Conservation (phyloP, 495 filamentous ascomycete species). For the Acidiella bohemica region DNA sequence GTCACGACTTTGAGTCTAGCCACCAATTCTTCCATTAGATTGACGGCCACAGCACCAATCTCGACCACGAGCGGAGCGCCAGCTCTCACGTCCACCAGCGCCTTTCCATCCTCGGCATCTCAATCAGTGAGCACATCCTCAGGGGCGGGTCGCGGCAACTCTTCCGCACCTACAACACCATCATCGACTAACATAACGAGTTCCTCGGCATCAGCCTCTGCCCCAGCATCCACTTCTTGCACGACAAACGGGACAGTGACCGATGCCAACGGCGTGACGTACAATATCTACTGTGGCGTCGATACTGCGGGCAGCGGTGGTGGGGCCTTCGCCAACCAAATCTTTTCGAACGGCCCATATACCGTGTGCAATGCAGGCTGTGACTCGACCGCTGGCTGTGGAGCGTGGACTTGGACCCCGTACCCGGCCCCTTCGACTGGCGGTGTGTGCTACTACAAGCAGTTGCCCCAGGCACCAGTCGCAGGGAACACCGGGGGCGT, state of each 20-base stretch:
- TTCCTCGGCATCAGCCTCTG: background rate
- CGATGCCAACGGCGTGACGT: slow-evolving; percentile 2
- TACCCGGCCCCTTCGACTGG: background rate
- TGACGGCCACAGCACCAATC: too few relatives aligned
- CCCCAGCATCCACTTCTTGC: background rate
- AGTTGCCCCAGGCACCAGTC: background rate
- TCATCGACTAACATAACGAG: too few relatives aligned
- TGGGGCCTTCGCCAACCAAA: background rate
- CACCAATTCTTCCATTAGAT: too few relatives aligned
- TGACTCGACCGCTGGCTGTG: background rate
- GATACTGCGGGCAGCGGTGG: background rate
- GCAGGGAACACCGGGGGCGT: background rate
- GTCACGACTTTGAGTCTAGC: too few relatives aligned
- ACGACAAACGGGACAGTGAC: background rate
- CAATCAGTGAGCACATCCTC: too few relatives aligned
- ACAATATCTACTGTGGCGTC: background rate
- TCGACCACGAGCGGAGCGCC: too few relatives aligned
- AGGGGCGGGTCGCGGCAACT: too few relatives aligned
- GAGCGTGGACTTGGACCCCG: slow-evolving; percentile 1
- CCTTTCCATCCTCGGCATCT: too few relatives aligned
- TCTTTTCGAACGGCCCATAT: background rate
- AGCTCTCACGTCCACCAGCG: too few relatives aligned
- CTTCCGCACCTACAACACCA: too few relatives aligned
- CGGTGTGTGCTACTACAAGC: background rate
- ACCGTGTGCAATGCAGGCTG: background rate